Evolutionary conservation across 768 basidiomycete species (phyloP).

Genomic region (Nidularia pulvinata): DNA sequence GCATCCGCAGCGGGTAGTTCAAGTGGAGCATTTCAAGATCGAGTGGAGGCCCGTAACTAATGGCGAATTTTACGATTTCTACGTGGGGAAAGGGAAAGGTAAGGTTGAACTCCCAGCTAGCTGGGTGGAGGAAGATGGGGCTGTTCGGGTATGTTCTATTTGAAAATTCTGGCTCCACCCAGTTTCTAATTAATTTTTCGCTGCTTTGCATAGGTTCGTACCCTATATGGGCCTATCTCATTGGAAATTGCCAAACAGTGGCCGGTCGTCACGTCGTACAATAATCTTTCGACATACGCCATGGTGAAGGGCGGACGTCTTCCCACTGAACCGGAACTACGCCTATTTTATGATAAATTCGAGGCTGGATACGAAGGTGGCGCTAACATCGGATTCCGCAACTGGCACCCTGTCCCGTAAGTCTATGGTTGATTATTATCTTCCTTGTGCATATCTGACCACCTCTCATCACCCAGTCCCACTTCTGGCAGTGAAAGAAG

Average conservation of each 20-base stretch:
- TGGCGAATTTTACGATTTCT: conserved; percentile 78
- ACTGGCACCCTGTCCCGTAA: conserved; percentile 94
- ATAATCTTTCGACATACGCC: conserved; percentile 80
- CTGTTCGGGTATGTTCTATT: conserved; percentile 39
- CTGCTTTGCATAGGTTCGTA: conserved; percentile 58
- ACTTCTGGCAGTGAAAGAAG: conserved; percentile 58
- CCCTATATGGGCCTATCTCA: conserved; percentile 82
- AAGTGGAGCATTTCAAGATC: conserved; percentile 71
- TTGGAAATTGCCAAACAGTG: conserved; percentile 80
- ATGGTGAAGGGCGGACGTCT: conserved; percentile 89
- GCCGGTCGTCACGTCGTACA: conserved; percentile 83
- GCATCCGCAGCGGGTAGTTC: conserved; percentile 60
- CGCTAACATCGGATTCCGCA: conserved; percentile 84
- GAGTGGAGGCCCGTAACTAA: conserved; percentile 90
- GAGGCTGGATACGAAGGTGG: conserved; percentile 75
- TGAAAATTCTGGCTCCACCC: background rate
- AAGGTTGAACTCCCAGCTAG: conserved; percentile 62
- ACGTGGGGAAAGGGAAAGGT: conserved; percentile 38
- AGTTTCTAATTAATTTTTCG: background rate
- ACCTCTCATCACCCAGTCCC: conserved; percentile 42
- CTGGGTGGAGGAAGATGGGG: conserved; percentile 63
- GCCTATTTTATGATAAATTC: conserved; percentile 76
- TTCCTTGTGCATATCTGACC: background rate
- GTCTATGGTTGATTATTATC: conserved; percentile 22
- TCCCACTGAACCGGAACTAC: conserved; percentile 88